phyloP scores from a whole-genome alignment of 257 asterid genomes.

The Knoxia roxburghii region DNA sequence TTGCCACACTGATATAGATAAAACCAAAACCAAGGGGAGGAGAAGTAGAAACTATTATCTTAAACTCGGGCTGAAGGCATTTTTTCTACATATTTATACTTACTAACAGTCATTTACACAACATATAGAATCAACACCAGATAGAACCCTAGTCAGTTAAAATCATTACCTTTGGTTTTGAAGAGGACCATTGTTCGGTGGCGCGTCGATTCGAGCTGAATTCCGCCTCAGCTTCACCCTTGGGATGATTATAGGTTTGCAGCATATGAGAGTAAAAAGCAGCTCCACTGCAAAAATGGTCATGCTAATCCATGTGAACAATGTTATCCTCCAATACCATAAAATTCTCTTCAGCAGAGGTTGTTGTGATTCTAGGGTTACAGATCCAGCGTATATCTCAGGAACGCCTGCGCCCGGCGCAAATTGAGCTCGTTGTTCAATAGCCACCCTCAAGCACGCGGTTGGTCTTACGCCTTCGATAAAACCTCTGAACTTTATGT shows the following conservation, averaged over 20 bases:
- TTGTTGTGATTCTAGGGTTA: conserved; percentile 62
- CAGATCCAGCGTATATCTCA: conserved; percentile 63
- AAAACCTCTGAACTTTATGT: conserved; percentile 46
- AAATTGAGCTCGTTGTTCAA: conserved; percentile 79
- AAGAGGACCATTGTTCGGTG: conserved; percentile 18
- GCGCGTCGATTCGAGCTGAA: conserved; percentile 20
- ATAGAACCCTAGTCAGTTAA: too few relatives aligned
- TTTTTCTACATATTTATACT: too few relatives aligned
- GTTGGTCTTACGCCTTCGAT: conserved; percentile 60
- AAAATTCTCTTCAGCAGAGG: conserved; percentile 49
- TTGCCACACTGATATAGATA: too few relatives aligned
- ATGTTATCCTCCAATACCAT: conserved; percentile 79
- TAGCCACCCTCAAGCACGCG: conserved; percentile 53
- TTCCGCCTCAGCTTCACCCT: conserved; percentile 41
- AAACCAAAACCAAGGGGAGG: too few relatives aligned
- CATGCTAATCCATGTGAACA: conserved; percentile 81
- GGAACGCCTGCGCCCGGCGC: conserved; percentile 70
- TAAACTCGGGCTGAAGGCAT: too few relatives aligned
- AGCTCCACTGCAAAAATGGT: conserved; percentile 52
- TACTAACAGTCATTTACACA: too few relatives aligned
- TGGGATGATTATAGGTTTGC: conserved; percentile 65
- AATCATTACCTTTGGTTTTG: conserved; percentile 12
- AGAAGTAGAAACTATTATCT: too few relatives aligned
- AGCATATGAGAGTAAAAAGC: conserved; percentile 57
- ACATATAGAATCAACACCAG: too few relatives aligned